Evolutionary conservation across 2,329 filamentous ascomycete genomes (phyloP).

Genomic region (Dothistroma septosporum): DNA sequence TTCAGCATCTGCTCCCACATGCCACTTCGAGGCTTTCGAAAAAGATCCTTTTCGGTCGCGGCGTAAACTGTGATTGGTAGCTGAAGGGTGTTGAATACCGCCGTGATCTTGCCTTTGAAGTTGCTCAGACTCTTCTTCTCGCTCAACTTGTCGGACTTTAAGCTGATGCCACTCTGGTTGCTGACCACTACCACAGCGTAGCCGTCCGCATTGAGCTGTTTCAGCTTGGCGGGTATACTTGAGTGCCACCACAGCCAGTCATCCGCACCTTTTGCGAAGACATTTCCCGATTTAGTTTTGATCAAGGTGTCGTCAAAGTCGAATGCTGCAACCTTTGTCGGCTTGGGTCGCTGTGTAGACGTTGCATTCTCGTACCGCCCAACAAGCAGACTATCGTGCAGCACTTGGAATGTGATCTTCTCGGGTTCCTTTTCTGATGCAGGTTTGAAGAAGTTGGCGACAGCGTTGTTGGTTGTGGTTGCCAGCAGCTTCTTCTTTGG

Average conservation of each 20-base stretch:
- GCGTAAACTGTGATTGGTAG: slow-evolving; percentile 79
- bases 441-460: slow-evolving; percentile 85
- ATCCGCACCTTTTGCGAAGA: slow-evolving; percentile 62
- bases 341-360: slow-evolving; percentile 25
- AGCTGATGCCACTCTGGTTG: slow-evolving; percentile 79
- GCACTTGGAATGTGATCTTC: slow-evolving; percentile 63
- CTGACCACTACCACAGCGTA: slow-evolving; percentile 76
- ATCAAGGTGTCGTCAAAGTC: slow-evolving; percentile 87
- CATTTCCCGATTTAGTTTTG: slow-evolving; percentile 72
- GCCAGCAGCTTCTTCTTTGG: slow-evolving; percentile 54
- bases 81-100: slow-evolving; percentile 66
- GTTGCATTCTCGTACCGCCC: slow-evolving; percentile 57
- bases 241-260: slow-evolving; percentile 96
- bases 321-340: slow-evolving; percentile 65
- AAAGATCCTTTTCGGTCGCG: slow-evolving; percentile 75
- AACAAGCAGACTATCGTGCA: slow-evolving; percentile 68
- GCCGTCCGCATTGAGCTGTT: slow-evolving; percentile 66
- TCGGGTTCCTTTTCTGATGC: slow-evolving; percentile 78
- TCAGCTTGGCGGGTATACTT: slow-evolving; percentile 63
- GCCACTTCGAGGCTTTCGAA: slow-evolving; percentile 78
- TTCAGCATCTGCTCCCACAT: slow-evolving; percentile 75
- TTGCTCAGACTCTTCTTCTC: slow-evolving; percentile 64
- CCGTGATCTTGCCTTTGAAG: slow-evolving; percentile 77
- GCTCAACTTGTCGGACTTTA: slow-evolving; percentile 64
- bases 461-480: slow-evolving; percentile 57